Conservation (phyloP, 495 filamentous ascomycete genomes). For the Penicillium soppii region DNA sequence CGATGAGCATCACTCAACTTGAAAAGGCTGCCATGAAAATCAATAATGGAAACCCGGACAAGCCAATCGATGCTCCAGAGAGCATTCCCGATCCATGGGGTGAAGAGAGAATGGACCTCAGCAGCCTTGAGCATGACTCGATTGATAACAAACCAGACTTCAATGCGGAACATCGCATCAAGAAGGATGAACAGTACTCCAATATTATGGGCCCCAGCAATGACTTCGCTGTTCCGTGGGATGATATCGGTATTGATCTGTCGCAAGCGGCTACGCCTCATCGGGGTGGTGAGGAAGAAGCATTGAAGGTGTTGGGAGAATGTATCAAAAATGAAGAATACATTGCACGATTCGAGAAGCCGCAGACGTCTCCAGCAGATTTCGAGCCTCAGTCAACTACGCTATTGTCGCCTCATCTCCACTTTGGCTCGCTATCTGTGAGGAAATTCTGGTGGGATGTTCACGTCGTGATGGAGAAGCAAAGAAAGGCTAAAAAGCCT, state of each 20-base stretch:
- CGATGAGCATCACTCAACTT: conserved; percentile 66
- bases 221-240: conserved; percentile 60
- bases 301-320: conserved; percentile 47
- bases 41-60: conserved; percentile 45
- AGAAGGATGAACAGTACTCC: conserved; percentile 52
- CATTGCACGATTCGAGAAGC: conserved; percentile 67
- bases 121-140: conserved; percentile 48
- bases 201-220: conserved; percentile 57
- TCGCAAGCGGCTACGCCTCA: conserved; percentile 55
- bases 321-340: conserved; percentile 59
- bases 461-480: conserved; percentile 50
- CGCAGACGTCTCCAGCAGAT: conserved; percentile 65
- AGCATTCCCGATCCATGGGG: conserved; percentile 61
- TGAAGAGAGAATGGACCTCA: conserved; percentile 37
- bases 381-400: conserved; percentile 69
- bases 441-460: conserved; percentile 69
- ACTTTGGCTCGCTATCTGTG: conserved; percentile 63
- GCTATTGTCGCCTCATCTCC: conserved; percentile 66
- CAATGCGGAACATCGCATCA: conserved; percentile 48
- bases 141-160: conserved; percentile 49
- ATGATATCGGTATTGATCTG: conserved; percentile 58
- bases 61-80: conserved; percentile 53
- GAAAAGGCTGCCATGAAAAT: conserved; percentile 50
- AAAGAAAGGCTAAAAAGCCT: conserved; percentile 44
- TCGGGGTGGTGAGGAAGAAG: conserved; percentile 61